Evolutionary conservation across 139 green algal genomes (phyloP).

Genomic region (Picochlorum sp.): DNA sequence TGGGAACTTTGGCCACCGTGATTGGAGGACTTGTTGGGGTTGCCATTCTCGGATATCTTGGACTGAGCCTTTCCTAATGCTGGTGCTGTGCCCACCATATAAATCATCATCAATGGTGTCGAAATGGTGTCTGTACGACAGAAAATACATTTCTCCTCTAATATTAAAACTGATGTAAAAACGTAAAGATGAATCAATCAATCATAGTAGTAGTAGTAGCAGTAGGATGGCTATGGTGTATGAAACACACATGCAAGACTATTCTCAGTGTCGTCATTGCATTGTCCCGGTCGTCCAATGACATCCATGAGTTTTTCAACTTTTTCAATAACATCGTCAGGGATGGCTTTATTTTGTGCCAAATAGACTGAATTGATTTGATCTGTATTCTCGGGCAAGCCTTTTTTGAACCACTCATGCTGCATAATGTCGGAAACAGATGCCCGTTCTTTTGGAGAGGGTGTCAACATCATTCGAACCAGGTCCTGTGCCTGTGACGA

Average conservation of each 20-base stretch:
- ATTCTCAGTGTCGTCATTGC: too few relatives aligned
- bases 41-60: conserved; percentile 47
- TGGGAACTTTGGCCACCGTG: conserved; percentile 67
- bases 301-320: too few relatives aligned
- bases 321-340: too few relatives aligned
- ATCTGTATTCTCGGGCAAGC: neutral
- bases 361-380: too few relatives aligned
- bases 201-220: too few relatives aligned
- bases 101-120: neutral
- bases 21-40: conserved; percentile 50
- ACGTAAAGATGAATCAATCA: too few relatives aligned
- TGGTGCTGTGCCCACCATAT: too few relatives aligned
- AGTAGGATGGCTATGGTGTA: too few relatives aligned
- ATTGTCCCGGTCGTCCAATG: too few relatives aligned
- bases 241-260: too few relatives aligned
- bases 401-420: neutral
- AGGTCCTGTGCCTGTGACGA: neutral
- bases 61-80: conserved; percentile 24
- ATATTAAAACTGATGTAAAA: too few relatives aligned
- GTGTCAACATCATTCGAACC: neutral
- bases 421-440: neutral
- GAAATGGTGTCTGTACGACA: neutral
- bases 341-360: too few relatives aligned
- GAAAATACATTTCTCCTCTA: neutral
- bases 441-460: neutral